Percentiles rank a stretch among this genome's conserved stretches.
Evolutionary conservation across 2,329 filamentous ascomycete species (phyloP).

Genomic region (Fusarium ambrosium): DNA sequence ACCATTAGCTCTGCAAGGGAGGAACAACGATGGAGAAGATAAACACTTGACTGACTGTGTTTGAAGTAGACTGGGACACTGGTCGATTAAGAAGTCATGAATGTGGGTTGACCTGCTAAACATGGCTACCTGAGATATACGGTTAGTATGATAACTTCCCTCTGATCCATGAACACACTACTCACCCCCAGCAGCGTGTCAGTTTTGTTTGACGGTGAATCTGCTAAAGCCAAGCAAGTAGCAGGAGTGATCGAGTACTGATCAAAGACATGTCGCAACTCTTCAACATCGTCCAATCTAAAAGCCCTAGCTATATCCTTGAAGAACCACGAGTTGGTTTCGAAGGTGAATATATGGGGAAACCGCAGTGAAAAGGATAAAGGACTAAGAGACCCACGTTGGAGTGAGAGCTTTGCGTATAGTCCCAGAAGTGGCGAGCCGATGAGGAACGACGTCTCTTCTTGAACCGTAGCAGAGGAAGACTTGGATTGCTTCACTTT

Average conservation of each 20-base stretch:
- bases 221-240: neutral
- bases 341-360: neutral
- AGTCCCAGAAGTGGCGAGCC: slow-evolving; percentile 1
- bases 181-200: slow-evolving; percentile 2
- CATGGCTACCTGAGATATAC: neutral
- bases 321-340: neutral
- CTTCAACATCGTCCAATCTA: neutral
- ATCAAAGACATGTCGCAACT: neutral
- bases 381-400: neutral
- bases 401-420: slow-evolving; percentile 5
- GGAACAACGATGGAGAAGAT: neutral
- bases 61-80: neutral
- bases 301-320: neutral
- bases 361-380: neutral
- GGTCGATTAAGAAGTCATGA: neutral
- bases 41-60: neutral
- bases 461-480: neutral
- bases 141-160: neutral
- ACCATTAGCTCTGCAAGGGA: neutral
- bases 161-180: neutral
- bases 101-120: neutral
- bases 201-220: neutral
- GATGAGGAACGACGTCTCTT: slow-evolving; percentile 9
- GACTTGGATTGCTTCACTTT: neutral
- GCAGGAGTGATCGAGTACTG: neutral